phyloP scores from a whole-genome alignment of 768 basidiomycete genomes.

The Calocybe cyanea region DNA sequence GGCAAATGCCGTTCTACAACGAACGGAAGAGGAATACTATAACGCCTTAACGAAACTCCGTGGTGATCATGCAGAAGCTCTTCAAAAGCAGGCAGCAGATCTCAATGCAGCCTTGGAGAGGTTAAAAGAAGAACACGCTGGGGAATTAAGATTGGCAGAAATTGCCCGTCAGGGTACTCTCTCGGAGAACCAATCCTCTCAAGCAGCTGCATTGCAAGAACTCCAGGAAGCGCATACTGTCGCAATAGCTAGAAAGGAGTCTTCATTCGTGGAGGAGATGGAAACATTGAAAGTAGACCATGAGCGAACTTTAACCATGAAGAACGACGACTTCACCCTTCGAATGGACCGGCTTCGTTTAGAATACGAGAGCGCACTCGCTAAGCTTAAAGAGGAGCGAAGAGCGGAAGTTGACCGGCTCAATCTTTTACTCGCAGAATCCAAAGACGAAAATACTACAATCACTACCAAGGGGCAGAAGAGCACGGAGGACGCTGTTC shows the following conservation, averaged over 20 bases:
- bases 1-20: constrained; percentile 51
- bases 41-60: constrained; percentile 76
- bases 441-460: constrained; percentile 41
- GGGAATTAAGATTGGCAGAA: constrained; percentile 69
- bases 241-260: constrained; percentile 64
- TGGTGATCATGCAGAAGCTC: constrained; percentile 60
- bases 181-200: constrained; percentile 69
- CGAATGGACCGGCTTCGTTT: constrained; percentile 58
- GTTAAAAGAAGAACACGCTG: constrained; percentile 72
- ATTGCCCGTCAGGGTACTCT: constrained; percentile 72
- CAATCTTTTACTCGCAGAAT: constrained; percentile 36
- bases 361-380: constrained; percentile 52
- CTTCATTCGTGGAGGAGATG: constrained; percentile 58
- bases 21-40: constrained; percentile 80
- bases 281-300: constrained; percentile 67
- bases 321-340: constrained; percentile 57
- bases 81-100: constrained; percentile 61
- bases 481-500: constrained; percentile 48
- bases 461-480: constrained; percentile 30
- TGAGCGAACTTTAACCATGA: constrained; percentile 43
- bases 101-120: constrained; percentile 61
- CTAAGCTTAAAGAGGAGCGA: constrained; percentile 53
- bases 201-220: constrained; percentile 53
- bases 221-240: constrained; percentile 73
- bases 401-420: constrained; percentile 47